phyloP scores from a whole-genome alignment of 768 basidiomycete genomes.

The Auricularia sp. region DNA sequence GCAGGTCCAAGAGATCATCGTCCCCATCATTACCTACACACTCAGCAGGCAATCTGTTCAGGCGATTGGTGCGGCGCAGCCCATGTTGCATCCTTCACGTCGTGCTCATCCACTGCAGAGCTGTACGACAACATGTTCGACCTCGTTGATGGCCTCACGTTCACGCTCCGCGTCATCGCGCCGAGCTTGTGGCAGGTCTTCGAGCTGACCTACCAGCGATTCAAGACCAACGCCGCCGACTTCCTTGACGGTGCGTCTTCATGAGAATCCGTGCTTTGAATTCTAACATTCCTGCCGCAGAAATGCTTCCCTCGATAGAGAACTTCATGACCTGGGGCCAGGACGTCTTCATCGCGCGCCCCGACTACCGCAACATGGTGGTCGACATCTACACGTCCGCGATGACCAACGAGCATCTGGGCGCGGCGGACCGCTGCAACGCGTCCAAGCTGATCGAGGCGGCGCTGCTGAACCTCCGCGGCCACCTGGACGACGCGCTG shows the following conservation, averaged over 20 bases:
- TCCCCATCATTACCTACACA: constrained; percentile 68
- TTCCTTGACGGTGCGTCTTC: constrained; percentile 65
- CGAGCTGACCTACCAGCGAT: constrained; percentile 69
- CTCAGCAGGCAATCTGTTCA: constrained; percentile 46
- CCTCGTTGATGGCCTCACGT: constrained; percentile 74
- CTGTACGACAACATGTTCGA: constrained; percentile 83
- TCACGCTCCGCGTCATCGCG: constrained; percentile 65
- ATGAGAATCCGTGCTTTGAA: neutral
- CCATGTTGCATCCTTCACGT: neutral
- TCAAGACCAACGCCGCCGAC: constrained; percentile 76
- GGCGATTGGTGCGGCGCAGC: constrained; percentile 47
- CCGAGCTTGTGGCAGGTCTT: constrained; percentile 83
- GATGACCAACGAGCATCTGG: constrained; percentile 58
- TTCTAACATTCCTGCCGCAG: constrained; percentile 21
- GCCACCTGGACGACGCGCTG: constrained; percentile 71
- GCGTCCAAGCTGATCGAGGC: constrained; percentile 82
- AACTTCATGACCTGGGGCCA: constrained; percentile 81
- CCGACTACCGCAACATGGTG: constrained; percentile 69
- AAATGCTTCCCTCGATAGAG: constrained; percentile 81
- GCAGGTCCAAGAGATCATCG: constrained; percentile 72
- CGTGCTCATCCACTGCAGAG: constrained; percentile 34
- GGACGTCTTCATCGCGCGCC: constrained; percentile 58
- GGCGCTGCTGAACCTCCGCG: constrained; percentile 67
- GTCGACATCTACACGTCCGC: constrained; percentile 75
- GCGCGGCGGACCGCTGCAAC: constrained; percentile 74